Evolutionary conservation across 129 eudicot genomes (phyloP).

Genomic region (Sambucus nigra): DNA sequence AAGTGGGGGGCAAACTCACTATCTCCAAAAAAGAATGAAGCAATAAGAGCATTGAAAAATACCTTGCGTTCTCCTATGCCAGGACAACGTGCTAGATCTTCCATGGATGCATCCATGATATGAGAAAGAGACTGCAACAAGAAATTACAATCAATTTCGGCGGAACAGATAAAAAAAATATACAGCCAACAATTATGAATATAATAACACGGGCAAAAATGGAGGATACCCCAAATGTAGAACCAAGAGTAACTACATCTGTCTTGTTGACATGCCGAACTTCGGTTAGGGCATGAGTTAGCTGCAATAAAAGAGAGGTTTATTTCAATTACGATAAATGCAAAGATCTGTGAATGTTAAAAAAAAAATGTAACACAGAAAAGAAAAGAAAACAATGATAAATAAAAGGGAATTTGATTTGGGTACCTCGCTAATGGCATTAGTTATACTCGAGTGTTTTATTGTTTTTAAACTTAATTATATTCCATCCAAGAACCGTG

Average conservation of each 20-base stretch:
- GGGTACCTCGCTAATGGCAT: no score
- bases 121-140: conserved; percentile 68
- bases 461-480: no score
- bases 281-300: conserved; percentile 76
- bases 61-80: conserved; percentile 99
- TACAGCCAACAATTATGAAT: background rate
- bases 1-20: no score
- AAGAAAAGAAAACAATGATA: no score
- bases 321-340: background rate
- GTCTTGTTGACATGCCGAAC: conserved; percentile 96
- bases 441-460: no score
- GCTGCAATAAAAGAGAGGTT: conserved; percentile 30
- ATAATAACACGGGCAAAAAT: background rate
- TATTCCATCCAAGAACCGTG: no score
- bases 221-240: conserved; percentile 84
- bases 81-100: conserved; percentile 97
- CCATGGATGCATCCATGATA: conserved; percentile 99
- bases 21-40: no score
- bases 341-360: background rate
- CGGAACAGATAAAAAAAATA: background rate
- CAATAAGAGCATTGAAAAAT: conserved; percentile 16
- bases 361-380: background rate
- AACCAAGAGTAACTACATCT: conserved; percentile 96
- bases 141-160: background rate
- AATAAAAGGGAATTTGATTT: no score